Evolutionary conservation across 495 filamentous ascomycete species (phyloP), one percentile per base, ranked within the genome.

Genomic region (Aspergillus steynii): DNA sequence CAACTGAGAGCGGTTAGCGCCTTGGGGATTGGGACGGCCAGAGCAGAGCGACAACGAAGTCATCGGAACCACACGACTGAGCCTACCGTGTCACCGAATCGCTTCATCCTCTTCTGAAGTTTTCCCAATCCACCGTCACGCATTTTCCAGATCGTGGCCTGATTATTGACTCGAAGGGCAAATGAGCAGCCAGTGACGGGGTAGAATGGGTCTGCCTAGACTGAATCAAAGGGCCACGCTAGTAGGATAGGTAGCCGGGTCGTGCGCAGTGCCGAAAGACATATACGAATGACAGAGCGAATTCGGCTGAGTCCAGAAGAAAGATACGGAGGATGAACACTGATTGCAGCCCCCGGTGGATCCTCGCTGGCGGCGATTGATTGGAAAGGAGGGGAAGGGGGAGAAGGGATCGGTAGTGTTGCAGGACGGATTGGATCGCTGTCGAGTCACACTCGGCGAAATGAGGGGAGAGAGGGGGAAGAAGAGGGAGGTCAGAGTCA

Each of bases 51-150:
- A 42, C 37, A 42, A 42, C 37, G 37, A 42, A 42, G 47, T 53
- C 29, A 42, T 47, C 34, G 31, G 26, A 50, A 15, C 52, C 3
- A 55, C 34, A 56, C 42, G 20, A 50, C 32, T 47, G 46, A 56
- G 15, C 75, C 54, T 62, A 78, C 78, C 53, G 65, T 77, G 65
- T 80, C 77, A 29, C 75, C 74, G 58, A 79, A 77, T 50, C 72
- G 69, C 51, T 72, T 73, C 70, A 81, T 74, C 60, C 66, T 68
- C 66, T 74, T 81, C 32, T 77, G 76, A 56, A 81, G 63, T 60
- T 71, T 76, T 31, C 71, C 69, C 29, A 79, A 59, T 12, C 77
- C 75, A 46, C 75, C 69, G 59, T 80, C 75, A 63, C 74, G 67
- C 75, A 77, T 78, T 50, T 51, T 69, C 56, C 20, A 25, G 25